Conservation (phyloP, 768 basidiomycete genomes). For the Boletus rufocinnamomeus region DNA sequence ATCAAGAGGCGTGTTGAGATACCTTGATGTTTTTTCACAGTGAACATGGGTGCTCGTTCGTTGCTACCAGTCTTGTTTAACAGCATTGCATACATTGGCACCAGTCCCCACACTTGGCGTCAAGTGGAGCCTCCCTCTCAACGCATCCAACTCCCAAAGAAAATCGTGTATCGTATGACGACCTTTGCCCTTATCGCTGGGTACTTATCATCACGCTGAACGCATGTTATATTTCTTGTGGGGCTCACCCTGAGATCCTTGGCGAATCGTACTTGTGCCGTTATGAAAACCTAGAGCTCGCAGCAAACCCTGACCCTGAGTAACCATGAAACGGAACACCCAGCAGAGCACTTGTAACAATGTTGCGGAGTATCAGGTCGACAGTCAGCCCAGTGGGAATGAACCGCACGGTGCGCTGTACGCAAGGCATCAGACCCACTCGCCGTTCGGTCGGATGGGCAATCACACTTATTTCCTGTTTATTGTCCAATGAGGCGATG, state of each 20-base stretch:
- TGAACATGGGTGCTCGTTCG: background rate
- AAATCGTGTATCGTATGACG: too few species aligned
- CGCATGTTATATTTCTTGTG: background rate
- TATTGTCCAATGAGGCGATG: background rate
- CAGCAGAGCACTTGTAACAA: background rate
- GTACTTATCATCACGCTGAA: background rate
- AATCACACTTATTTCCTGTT: background rate
- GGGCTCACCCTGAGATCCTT: conserved; percentile 3
- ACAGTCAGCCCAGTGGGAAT: conserved; percentile 6
- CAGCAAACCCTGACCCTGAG: conserved; percentile 25
- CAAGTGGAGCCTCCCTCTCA: background rate
- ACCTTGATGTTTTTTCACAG: background rate
- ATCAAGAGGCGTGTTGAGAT: background rate
- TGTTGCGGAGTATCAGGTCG: background rate
- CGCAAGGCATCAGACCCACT: conserved; percentile 19
- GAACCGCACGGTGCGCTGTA: conserved; percentile 3
- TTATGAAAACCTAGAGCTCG: conserved; percentile 17
- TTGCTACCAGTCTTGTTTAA: background rate
- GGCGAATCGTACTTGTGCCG: background rate
- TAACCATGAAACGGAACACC: conserved; percentile 5
- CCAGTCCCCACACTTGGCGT: background rate
- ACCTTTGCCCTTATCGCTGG: background rate
- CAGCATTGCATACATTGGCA: background rate
- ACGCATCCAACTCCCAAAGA: background rate
- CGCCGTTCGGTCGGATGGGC: background rate